Conservation (phyloP, 2,329 filamentous ascomycete genomes). For the Penicillium oxalicum region DNA sequence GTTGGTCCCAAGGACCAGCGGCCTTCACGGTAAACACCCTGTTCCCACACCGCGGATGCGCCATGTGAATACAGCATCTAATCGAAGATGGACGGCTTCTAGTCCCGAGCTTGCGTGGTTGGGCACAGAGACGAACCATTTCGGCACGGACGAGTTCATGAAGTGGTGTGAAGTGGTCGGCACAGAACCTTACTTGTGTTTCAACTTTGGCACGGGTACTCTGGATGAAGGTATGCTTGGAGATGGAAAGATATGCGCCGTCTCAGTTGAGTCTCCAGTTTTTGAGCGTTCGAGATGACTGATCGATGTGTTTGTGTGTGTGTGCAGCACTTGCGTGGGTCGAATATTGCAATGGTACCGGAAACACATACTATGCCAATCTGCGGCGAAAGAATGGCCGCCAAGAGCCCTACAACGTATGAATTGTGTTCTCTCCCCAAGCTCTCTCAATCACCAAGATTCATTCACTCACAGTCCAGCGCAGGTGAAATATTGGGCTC, state of each 20-base stretch:
- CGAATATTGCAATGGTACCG: constrained; percentile 78
- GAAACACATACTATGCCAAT: constrained; percentile 75
- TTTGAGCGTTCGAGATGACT: background rate
- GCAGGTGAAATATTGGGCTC: constrained; percentile 72
- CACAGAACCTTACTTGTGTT: constrained; percentile 70
- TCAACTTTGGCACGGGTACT: constrained; percentile 75
- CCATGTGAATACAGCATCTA: too few species aligned
- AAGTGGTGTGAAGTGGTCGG: constrained; percentile 68
- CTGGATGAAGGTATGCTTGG: constrained; percentile 45
- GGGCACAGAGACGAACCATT: constrained; percentile 68
- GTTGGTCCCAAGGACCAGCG: constrained; percentile 67
- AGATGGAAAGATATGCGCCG: background rate
- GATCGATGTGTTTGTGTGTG: background rate
- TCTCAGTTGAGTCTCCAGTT: too few species aligned
- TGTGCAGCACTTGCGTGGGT: constrained; percentile 63
- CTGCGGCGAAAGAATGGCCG: constrained; percentile 69
- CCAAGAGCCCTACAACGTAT: constrained; percentile 65
- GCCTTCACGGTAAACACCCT: constrained; percentile 45
- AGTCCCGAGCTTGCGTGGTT: constrained; percentile 75
- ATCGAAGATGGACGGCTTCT: background rate
- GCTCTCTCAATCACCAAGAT: too few species aligned
- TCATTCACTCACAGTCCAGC: background rate
- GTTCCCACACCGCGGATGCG: too few species aligned
- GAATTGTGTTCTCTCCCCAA: background rate
- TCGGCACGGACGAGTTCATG: constrained; percentile 84